Base-by-base conservation (phyloP, 805 yeast genomes). In the Sungouiozyma intestinalis region DNA sequence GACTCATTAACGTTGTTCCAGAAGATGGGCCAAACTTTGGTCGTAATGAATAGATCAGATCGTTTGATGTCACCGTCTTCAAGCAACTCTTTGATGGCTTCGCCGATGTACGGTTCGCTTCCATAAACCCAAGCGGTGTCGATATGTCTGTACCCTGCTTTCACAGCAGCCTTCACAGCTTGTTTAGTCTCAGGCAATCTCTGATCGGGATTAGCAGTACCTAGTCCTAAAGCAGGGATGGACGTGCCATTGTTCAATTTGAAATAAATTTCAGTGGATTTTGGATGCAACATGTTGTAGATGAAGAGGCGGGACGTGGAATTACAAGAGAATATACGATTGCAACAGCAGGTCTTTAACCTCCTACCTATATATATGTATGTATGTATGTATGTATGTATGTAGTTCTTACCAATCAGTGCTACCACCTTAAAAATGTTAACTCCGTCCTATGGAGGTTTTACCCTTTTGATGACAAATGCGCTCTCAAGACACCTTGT, bases 71-170 rank as follows among this genome's bases (percentile, higher is more conserved):
- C 52, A 11, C 76, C 73, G 44, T 67, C 70, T 14, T 60, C 69
- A 45, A 76, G 63, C 43, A 72, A 58, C 45, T 70, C 71, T 41
- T 69, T 66, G 46, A 78, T 57, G 3, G 69, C 92, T 40, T 69
- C 66, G 27, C 94, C 87, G 13, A 81, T 80, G 48, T 73, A 77
- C 15, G 60, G 67, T 59, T 85, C 94, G 55, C 79, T 80, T 2
- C 73, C 73, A 58, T 84, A 84, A 45, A 71, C 68, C 57, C 75
- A 74, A 2, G 92, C 92, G 8, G 87, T 76, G 58, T 83, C 94
- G 50, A 83, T 78, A 56, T 79, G 85, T 47, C 79, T 71, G 59
- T 79, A 79, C 9, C 88, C 88, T 7, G 68, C 65, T 54, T 75
- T 68, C 45, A 81, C 65, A 13, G 88, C 90, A 35, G 72, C 67